Conservation (phyloP, 2,329 filamentous ascomycete genomes). For the Furcasterigmium furcatum region DNA sequence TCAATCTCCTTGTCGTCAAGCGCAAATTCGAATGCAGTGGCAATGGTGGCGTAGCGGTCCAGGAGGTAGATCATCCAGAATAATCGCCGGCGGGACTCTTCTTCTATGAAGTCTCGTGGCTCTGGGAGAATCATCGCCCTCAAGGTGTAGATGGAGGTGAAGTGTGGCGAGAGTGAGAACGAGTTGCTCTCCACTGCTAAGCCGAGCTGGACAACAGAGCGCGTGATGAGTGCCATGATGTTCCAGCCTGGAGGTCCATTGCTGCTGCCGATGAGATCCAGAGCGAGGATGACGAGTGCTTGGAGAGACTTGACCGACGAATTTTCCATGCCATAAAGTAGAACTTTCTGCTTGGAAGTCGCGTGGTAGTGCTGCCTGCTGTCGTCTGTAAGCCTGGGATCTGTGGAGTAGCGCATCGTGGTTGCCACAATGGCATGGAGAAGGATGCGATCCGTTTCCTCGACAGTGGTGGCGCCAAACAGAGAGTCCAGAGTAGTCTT, state of each 20-base stretch:
- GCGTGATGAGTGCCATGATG: slow-evolving; percentile 81
- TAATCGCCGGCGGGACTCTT: slow-evolving; percentile 77
- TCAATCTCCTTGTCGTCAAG: slow-evolving; percentile 89
- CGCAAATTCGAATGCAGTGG: slow-evolving; percentile 89
- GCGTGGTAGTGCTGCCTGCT: slow-evolving; percentile 73
- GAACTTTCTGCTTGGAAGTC: slow-evolving; percentile 78
- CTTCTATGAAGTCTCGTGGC: slow-evolving; percentile 81
- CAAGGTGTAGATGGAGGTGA: slow-evolving; percentile 84
- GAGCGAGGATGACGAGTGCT: slow-evolving; percentile 79
- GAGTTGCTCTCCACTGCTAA: slow-evolving; percentile 81
- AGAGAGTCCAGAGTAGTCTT: slow-evolving; percentile 77
- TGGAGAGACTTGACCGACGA: slow-evolving; percentile 86
- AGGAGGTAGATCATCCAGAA: slow-evolving; percentile 96
- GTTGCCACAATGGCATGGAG: slow-evolving; percentile 88
- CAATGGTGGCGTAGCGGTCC: slow-evolving; percentile 85
- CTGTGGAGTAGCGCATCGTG: slow-evolving; percentile 78
- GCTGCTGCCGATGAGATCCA: slow-evolving; percentile 81
- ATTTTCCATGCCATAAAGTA: slow-evolving; percentile 85
- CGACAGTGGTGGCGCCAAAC: slow-evolving; percentile 72
- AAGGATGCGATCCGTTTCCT: slow-evolving; percentile 78
- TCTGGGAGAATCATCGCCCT: slow-evolving; percentile 83
- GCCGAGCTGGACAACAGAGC: slow-evolving; percentile 84
- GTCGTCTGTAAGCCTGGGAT: slow-evolving; percentile 69
- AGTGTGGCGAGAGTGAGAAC: slow-evolving; percentile 71
- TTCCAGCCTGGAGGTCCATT: slow-evolving; percentile 94